Evolutionary conservation across 495 filamentous ascomycete genomes (phyloP), one percentile per base, ranked within the genome.

Genomic region (Podospora bellae-mahoneyi): DNA sequence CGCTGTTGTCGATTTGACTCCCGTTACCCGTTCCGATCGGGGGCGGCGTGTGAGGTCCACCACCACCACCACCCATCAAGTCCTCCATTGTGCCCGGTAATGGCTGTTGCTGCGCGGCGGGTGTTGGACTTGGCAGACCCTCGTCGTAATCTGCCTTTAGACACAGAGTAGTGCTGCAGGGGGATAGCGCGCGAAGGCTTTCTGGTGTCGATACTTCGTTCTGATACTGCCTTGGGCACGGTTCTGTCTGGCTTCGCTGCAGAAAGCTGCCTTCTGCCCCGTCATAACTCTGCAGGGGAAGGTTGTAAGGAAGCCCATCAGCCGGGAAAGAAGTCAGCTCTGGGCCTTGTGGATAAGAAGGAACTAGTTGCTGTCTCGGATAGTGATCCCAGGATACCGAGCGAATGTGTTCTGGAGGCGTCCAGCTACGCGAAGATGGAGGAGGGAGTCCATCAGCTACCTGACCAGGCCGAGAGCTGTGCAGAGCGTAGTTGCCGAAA

Each of bases 361-460:
- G 10, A 15, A 63, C 27, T 2, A 32, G 3, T 27, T 20, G 57
- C 27, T 71, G 60, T 23, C 65, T 66, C 34, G 28, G 59, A 23
- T 66, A 63, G 16, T n/a, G 28, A 9, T 74, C 74, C 70, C 71
- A 75, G 3, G 67, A 60, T 3, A 68, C 57, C 2, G 72, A 62
- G 16, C 64, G 68, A 15, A 72, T 68, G n/a, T 74, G 75, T 26
- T 71, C 73, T 27, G 76, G 65, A 16, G 74, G 72, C 34, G 57
- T 65, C 74, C 76, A 76, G 63, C 65, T 77, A 34, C 76, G 76
- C 2, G 76, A 78, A 0, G 76, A 68, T 1, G 54, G 66, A 26
- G 68, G 57, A 26, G 68, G 53, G 16, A 73, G 64, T 20, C 66
- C 65, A 34, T 54, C 63, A 1, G 59, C 16, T 1, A 63, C 54